phyloP scores from a whole-genome alignment of 495 filamentous ascomycete species.

The Opeltia flavorubescens region DNA sequence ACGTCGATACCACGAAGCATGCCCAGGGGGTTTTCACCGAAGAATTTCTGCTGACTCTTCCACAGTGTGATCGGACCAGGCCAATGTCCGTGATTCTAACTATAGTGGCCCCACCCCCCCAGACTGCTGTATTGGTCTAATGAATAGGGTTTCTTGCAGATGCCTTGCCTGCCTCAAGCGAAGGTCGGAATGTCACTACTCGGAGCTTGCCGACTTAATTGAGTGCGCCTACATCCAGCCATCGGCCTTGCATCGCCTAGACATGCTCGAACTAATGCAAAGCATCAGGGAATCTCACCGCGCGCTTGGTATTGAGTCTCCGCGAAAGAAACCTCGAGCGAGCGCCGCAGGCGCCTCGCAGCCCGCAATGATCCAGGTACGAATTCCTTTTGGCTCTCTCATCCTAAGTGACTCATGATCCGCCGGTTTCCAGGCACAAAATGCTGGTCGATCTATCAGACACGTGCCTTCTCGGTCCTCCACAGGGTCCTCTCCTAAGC shows the following conservation, averaged over 20 bases:
- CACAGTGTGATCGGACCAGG: slow-evolving; percentile 29
- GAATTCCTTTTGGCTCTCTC: background rate
- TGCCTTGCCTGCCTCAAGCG: slow-evolving; percentile 61
- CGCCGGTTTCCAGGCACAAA: background rate
- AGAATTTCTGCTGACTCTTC: slow-evolving; percentile 12
- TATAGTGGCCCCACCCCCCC: background rate
- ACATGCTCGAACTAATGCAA: background rate
- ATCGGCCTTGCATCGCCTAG: background rate
- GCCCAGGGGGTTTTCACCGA: slow-evolving; percentile 8
- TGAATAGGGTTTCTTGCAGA: background rate
- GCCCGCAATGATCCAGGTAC: background rate
- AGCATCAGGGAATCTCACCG: slow-evolving; percentile 14
- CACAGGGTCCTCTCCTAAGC: slow-evolving; percentile 21
- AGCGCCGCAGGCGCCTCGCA: slow-evolving; percentile 1
- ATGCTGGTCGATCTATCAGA: slow-evolving; percentile 6
- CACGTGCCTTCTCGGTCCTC: slow-evolving; percentile 11
- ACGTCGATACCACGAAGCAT: background rate
- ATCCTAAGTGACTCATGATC: background rate
- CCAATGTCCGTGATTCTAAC: slow-evolving; percentile 12
- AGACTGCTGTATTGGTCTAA: background rate
- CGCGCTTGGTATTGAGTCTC: slow-evolving; percentile 7
- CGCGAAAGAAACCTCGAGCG: slow-evolving; percentile 10
- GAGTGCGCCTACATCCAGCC: slow-evolving; percentile 32
- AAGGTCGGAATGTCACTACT: slow-evolving; percentile 55
- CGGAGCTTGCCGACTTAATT: slow-evolving; percentile 50